Evolutionary conservation across 1,284 basidiomycete genomes (phyloP).

Genomic region (Ceratobasidium sp.): DNA sequence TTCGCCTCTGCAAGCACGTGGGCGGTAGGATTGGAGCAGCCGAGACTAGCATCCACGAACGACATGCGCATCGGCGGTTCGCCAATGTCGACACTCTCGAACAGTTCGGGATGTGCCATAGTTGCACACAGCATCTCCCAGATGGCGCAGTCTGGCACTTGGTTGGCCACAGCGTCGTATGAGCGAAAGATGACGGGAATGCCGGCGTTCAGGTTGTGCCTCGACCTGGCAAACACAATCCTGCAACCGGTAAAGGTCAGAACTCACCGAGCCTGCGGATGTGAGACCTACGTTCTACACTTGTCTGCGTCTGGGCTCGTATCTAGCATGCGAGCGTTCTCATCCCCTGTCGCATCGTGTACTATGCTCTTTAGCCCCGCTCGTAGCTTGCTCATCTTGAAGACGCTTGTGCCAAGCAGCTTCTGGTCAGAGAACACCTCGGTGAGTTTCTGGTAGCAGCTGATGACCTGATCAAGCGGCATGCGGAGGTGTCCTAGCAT

Average conservation of each 20-base stretch:
- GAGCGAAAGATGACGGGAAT: neutral
- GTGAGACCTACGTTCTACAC: neutral
- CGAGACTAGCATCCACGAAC: slow-evolving; percentile 22
- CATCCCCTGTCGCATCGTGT: neutral
- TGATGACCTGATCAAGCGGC: neutral
- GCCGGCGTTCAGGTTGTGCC: neutral
- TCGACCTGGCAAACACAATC: neutral
- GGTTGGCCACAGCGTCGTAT: too few relatives aligned
- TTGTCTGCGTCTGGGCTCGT: neutral
- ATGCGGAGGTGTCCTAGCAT: neutral
- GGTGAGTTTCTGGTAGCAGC: neutral
- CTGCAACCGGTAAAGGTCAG: neutral
- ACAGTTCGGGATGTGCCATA: neutral
- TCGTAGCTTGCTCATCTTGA: neutral
- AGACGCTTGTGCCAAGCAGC: neutral
- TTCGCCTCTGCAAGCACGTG: slow-evolving; percentile 8
- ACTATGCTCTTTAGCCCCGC: neutral
- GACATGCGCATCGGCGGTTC: too few relatives aligned
- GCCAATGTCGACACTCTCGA: neutral
- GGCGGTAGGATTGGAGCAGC: slow-evolving; percentile 25
- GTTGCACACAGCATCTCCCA: neutral
- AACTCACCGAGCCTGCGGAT: neutral
- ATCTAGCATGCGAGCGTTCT: neutral
- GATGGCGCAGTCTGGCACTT: neutral
- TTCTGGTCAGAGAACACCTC: slow-evolving; percentile 10